Percentiles rank a stretch among this genome's conserved stretches.
Conservation (phyloP, 345 rosid genomes). For the Brassica rapa region DNA sequence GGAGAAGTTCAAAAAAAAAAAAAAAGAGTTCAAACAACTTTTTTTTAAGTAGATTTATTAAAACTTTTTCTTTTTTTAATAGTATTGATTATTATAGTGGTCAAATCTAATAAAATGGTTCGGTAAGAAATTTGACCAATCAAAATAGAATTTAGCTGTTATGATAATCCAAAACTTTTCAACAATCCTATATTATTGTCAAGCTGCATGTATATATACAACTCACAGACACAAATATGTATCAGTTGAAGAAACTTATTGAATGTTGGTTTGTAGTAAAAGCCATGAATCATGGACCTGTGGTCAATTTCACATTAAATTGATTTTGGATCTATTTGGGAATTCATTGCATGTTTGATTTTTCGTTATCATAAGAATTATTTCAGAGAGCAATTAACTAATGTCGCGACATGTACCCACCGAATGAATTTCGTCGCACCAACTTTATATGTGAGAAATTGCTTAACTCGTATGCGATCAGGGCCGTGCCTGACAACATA, state of each 20-base stretch:
- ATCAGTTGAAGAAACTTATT: constrained; percentile 18
- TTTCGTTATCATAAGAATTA: neutral
- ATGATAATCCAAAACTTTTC: constrained; percentile 3
- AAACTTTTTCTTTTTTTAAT: too few species aligned
- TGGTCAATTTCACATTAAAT: constrained; percentile 35
- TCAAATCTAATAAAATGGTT: neutral
- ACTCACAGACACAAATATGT: constrained; percentile 3
- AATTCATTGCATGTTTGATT: constrained; percentile 17
- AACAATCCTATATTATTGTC: neutral
- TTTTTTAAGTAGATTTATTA: too few species aligned
- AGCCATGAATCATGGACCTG: constrained; percentile 42
- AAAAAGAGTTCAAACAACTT: too few species aligned
- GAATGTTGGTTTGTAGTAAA: constrained; percentile 36
- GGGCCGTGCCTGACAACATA: too few species aligned
- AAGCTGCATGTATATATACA: constrained; percentile 1
- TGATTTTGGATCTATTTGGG: constrained; percentile 34
- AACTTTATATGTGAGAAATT: neutral
- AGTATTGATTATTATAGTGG: too few species aligned
- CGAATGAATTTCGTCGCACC: neutral
- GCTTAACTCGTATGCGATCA: too few species aligned
- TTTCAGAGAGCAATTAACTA: constrained; percentile 3
- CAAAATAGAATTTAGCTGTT: constrained; percentile 32
- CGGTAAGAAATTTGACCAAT: constrained; percentile 16
- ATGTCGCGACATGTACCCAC: constrained; percentile 11
- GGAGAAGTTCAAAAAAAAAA: too few species aligned